These are phyloP conservation scores for Leccinellum rugosiceps DNA, from an alignment of 768 basidiomycete species.

Conservation along the genomic window DNA sequence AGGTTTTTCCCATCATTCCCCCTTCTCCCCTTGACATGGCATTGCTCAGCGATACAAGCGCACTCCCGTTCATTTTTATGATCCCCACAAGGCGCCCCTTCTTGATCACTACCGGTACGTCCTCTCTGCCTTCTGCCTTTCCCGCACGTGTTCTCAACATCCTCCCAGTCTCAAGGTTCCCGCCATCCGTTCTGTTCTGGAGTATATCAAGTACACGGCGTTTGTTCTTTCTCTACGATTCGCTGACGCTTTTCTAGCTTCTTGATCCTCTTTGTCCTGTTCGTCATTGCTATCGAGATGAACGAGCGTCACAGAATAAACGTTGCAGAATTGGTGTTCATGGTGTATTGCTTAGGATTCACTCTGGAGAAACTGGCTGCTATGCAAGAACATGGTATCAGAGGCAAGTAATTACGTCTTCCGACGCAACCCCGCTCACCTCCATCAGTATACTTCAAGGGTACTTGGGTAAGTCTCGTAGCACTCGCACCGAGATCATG, in stretches of 20 bases:
- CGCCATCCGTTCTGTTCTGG: constrained; percentile 83
- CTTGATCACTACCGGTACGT: constrained; percentile 90
- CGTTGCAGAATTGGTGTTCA: constrained; percentile 66
- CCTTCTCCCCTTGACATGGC: neutral
- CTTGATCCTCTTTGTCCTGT: constrained; percentile 73
- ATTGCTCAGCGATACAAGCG: constrained; percentile 83
- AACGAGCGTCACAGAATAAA: constrained; percentile 63
- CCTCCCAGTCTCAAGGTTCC: constrained; percentile 80
- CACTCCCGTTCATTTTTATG: constrained; percentile 89
- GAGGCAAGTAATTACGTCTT: constrained; percentile 45
- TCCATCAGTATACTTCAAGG: constrained; percentile 70
- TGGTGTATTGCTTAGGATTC: constrained; percentile 78
- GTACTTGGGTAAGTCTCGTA: constrained; percentile 63
- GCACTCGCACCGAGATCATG: constrained; percentile 8
- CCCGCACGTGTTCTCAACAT: neutral
- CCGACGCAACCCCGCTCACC: constrained; percentile 2
- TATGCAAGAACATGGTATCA: constrained; percentile 93
- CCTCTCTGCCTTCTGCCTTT: neutral
- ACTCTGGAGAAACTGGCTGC: constrained; percentile 89
- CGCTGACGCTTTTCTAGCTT: constrained; percentile 44
- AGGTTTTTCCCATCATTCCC: constrained; percentile 15
- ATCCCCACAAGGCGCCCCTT: constrained; percentile 90
- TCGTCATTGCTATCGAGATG: constrained; percentile 76
- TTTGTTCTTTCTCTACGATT: neutral
- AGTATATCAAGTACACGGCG: constrained; percentile 71